phyloP scores from a whole-genome alignment of 805 yeast species.

The Isabelozyma rhagii region DNA sequence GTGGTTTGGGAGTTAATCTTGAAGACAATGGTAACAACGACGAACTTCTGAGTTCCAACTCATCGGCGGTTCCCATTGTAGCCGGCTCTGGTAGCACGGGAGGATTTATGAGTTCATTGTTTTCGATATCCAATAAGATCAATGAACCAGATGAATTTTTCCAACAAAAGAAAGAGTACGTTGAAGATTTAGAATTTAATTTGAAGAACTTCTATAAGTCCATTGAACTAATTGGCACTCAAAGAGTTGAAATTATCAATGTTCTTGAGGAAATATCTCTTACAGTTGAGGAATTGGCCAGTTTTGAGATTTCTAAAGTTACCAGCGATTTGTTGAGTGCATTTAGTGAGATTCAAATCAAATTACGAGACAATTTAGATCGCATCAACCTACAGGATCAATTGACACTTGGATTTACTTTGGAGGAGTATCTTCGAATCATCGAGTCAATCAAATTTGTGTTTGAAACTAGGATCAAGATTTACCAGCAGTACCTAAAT shows the following conservation, averaged over 20 bases:
- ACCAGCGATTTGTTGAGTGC: constrained; percentile 62
- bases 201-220: constrained; percentile 66
- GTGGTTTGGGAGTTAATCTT: constrained; percentile 49
- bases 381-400: constrained; percentile 82
- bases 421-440: constrained; percentile 82
- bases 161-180: constrained; percentile 60
- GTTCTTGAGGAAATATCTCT: constrained; percentile 67
- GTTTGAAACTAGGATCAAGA: constrained; percentile 69
- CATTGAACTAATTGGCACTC: constrained; percentile 68
- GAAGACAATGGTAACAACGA: constrained; percentile 35
- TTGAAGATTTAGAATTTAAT: constrained; percentile 72
- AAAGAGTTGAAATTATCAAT: constrained; percentile 68
- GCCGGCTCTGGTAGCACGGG: constrained; percentile 18
- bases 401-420: constrained; percentile 77
- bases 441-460: constrained; percentile 72
- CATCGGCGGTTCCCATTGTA: constrained; percentile 5
- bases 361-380: constrained; percentile 70
- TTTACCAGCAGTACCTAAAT: constrained; percentile 40
- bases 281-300: constrained; percentile 56
- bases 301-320: constrained; percentile 67
- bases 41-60: constrained; percentile 25
- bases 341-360: constrained; percentile 69
- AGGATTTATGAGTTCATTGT: constrained; percentile 69
- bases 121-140: constrained; percentile 64
- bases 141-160: constrained; percentile 80